These are phyloP conservation scores for Cercophora newfieldiana DNA, from an alignment of 495 filamentous ascomycete genomes.

Conservation along the genomic window DNA sequence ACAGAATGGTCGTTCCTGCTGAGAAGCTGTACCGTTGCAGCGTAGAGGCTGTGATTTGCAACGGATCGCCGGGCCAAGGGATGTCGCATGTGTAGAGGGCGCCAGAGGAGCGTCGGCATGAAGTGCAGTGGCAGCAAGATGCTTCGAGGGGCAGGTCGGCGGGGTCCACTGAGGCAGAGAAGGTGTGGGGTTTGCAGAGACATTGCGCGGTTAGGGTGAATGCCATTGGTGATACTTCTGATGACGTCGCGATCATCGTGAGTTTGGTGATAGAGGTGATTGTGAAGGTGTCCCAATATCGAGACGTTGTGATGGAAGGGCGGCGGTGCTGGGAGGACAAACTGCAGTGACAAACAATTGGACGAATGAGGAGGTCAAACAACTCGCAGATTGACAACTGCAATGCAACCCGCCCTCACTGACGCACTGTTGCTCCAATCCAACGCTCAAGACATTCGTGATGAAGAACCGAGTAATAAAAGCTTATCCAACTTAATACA, in stretches of 20 bases:
- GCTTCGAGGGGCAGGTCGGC: slow-evolving; percentile 29
- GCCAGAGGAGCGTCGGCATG: slow-evolving; percentile 42
- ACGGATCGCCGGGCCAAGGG: slow-evolving; percentile 24
- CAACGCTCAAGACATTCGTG: neutral
- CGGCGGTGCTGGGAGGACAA: no score
- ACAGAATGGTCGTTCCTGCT: slow-evolving; percentile 30
- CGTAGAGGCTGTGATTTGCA: slow-evolving; percentile 1
- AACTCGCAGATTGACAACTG: no score
- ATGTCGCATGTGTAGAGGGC: slow-evolving; percentile 29
- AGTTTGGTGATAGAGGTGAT: no score
- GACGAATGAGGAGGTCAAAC: no score
- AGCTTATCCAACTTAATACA: neutral
- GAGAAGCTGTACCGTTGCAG: slow-evolving; percentile 42
- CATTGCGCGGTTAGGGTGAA: slow-evolving; percentile 30
- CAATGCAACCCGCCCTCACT: no score
- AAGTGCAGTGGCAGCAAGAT: slow-evolving; percentile 44
- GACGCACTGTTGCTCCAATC: no score
- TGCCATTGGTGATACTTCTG: slow-evolving; percentile 19
- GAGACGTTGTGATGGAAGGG: no score
- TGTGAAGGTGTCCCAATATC: no score
- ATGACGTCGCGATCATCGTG: no score
- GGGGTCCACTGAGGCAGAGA: slow-evolving; percentile 23
- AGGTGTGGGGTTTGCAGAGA: slow-evolving; percentile 35
- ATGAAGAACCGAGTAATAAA: neutral
- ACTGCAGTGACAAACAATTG: no score